A percentile compares a stretch with the other conserved stretches of the same genome.
These are phyloP conservation scores for Rubia peregrina DNA, from an alignment of 305 asterid genomes.

Conservation along the genomic window DNA sequence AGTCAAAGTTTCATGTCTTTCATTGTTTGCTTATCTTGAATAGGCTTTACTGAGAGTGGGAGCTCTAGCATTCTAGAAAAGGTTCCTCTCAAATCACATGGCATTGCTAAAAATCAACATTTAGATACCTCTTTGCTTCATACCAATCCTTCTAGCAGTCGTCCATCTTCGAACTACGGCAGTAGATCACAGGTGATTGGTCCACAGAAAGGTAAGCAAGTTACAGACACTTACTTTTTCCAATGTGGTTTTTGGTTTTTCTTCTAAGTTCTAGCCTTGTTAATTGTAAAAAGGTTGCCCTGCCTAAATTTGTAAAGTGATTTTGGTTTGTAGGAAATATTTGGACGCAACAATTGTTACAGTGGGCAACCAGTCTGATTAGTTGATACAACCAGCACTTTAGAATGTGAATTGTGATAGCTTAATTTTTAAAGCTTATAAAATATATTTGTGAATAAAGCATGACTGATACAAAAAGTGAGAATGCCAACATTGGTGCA, in stretches of 20 bases:
- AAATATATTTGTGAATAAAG: background rate
- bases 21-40: conserved; percentile 23
- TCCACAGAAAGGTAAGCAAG: conserved; percentile 54
- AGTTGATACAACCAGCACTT: conserved; percentile 8
- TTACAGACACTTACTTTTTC: conserved; percentile 8
- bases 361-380: conserved; percentile 12
- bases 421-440: conserved; percentile 4
- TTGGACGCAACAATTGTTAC: conserved; percentile 11
- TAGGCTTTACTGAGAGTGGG: conserved; percentile 45
- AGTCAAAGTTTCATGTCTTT: conserved; percentile 21
- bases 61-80: conserved; percentile 36
- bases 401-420: background rate
- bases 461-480: background rate
- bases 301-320: conserved; percentile 8
- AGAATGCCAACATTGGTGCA: background rate
- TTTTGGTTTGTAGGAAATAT: conserved; percentile 12
- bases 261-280: conserved; percentile 8
- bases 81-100: conserved; percentile 36
- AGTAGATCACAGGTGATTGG: conserved; percentile 59
- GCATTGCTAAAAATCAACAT: conserved; percentile 48
- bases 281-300: conserved; percentile 10
- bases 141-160: conserved; percentile 40
- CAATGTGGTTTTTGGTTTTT: conserved; percentile 10
- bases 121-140: conserved; percentile 45
- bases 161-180: conserved; percentile 72